Conservation (phyloP, 176 grass and related monocot species). For the Chloris gayana region DNA sequence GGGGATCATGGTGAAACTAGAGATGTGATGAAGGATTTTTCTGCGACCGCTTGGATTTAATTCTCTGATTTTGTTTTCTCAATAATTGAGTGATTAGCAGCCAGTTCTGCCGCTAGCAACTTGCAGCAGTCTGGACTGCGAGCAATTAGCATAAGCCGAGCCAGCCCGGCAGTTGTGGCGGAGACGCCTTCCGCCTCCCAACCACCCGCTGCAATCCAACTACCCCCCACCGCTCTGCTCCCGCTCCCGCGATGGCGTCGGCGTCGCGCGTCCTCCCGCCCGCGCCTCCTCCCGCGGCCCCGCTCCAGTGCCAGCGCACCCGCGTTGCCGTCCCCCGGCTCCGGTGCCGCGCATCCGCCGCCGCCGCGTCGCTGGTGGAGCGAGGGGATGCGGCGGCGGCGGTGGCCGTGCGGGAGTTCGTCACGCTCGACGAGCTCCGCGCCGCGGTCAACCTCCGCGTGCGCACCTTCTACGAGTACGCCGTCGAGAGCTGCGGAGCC, state of each 20-base stretch:
- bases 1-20: too few species aligned
- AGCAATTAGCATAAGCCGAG: neutral
- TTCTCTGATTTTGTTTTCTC: too few species aligned
- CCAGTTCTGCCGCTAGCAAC: too few species aligned
- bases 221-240: neutral
- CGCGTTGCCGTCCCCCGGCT: neutral
- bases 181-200: constrained; percentile 24
- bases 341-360: too few species aligned
- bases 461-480: constrained; percentile 87
- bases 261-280: constrained; percentile 20
- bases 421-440: constrained; percentile 71
- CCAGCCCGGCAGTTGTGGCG: constrained; percentile 11
- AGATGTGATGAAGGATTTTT: too few species aligned
- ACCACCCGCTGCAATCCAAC: constrained; percentile 3
- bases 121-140: too few species aligned
- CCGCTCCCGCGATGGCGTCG: constrained; percentile 27
- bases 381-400: constrained; percentile 9
- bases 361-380: constrained; percentile 31
- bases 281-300: neutral
- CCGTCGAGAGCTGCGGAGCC: constrained; percentile 53
- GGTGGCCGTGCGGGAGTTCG: constrained; percentile 60
- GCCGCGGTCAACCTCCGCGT: constrained; percentile 67
- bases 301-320: constrained; percentile 5
- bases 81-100: too few species aligned
- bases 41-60: too few species aligned